phyloP scores from a whole-genome alignment of 1,284 basidiomycete genomes.

The Cerioporus squamosus region DNA sequence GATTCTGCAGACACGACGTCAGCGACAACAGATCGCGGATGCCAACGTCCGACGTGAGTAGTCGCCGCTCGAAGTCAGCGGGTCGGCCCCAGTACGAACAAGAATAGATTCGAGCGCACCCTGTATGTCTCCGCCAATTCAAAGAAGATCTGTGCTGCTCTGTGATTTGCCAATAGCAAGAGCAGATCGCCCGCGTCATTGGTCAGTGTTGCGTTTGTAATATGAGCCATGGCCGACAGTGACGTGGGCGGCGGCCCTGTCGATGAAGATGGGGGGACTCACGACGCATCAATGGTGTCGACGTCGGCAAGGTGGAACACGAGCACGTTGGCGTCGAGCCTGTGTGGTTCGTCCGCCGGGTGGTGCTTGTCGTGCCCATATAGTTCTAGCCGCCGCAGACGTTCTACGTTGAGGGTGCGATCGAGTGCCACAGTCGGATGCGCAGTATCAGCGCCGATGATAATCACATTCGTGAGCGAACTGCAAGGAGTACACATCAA shows the following conservation, averaged over 20 bases:
- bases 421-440: background rate
- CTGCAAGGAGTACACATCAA: background rate
- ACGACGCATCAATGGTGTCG: conserved; percentile 86
- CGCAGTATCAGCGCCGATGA: background rate
- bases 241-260: background rate
- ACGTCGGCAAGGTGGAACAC: conserved; percentile 92
- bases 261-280: conserved; percentile 35
- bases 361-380: conserved; percentile 81
- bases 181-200: too few species aligned
- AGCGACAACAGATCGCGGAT: background rate
- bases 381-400: conserved; percentile 80
- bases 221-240: background rate
- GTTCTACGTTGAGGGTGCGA: conserved; percentile 53
- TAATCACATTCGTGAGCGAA: too few species aligned
- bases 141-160: conserved; percentile 84
- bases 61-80: background rate
- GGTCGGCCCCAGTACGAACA: too few species aligned
- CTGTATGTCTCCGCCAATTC: conserved; percentile 82
- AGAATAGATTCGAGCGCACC: conserved; percentile 39
- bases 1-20: conserved; percentile 45
- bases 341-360: conserved; percentile 83
- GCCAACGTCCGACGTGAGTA: background rate
- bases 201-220: too few species aligned
- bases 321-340: conserved; percentile 76
- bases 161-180: conserved; percentile 31